phyloP scores from a whole-genome alignment of 495 filamentous ascomycete species.

The Penicillium coffeae region DNA sequence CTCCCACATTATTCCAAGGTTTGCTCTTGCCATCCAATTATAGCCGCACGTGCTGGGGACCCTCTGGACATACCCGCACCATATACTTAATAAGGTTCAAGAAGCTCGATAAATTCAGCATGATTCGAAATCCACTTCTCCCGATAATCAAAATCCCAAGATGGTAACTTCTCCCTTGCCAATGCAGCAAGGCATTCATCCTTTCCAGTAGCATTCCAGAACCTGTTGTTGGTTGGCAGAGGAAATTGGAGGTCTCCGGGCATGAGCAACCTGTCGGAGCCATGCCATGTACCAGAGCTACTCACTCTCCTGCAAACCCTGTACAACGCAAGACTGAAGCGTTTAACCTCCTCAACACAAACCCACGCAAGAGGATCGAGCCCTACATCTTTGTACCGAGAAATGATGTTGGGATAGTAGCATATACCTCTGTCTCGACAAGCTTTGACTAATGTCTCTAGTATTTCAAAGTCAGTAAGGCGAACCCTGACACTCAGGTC shows the following conservation, averaged over 20 bases:
- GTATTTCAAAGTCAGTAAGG: conserved; percentile 8
- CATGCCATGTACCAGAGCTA: not conserved
- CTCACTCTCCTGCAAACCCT: conserved; percentile 15
- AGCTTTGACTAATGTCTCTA: conserved; percentile 21
- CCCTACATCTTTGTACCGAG: conserved; percentile 7
- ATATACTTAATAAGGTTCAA: not conserved
- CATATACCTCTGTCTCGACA: conserved; percentile 29
- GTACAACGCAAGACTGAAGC: conserved; percentile 27
- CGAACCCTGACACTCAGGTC: conserved; percentile 18
- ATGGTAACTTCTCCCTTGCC: not conserved
- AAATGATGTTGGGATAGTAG: conserved; percentile 27
- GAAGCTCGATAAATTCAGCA: conserved; percentile 1
- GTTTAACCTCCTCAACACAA: conserved; percentile 28
- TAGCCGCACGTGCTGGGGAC: conserved; percentile 1
- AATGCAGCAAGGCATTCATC: conserved; percentile 17
- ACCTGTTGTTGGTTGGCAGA: conserved; percentile 12
- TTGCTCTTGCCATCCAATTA: not conserved
- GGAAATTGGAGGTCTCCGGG: conserved; percentile 29
- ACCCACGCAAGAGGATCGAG: conserved; percentile 19
- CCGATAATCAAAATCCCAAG: conserved; percentile 3
- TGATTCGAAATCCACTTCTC: conserved; percentile 27
- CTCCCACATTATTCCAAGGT: too few species aligned
- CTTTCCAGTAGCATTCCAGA: conserved; percentile 20
- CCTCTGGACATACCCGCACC: not conserved
- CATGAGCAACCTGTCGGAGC: not conserved